Evolutionary conservation across 495 filamentous ascomycete genomes (phyloP).

Genomic region (Daldinia concentrica): DNA sequence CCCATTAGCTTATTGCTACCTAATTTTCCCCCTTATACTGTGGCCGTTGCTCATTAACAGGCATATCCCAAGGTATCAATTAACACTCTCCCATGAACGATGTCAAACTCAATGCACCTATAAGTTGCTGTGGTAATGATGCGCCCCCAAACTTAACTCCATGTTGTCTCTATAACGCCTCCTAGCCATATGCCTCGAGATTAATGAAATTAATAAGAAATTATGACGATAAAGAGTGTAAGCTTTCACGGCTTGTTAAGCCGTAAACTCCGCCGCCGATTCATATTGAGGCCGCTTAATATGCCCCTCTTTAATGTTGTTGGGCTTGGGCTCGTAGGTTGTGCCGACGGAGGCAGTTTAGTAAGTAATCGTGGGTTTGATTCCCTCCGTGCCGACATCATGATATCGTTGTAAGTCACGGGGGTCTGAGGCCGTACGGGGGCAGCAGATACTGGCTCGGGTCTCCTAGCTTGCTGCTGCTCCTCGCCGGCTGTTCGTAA

Average conservation of each 20-base stretch:
- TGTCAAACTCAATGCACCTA: slow-evolving; percentile 23
- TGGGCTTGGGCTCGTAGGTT: slow-evolving; percentile 43
- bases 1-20: slow-evolving; percentile 20
- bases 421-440: slow-evolving; percentile 46
- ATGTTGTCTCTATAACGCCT: slow-evolving; percentile 22
- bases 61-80: slow-evolving; percentile 36
- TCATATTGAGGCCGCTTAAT: slow-evolving; percentile 52
- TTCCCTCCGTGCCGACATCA: slow-evolving; percentile 50
- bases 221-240: slow-evolving; percentile 2
- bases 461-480: slow-evolving; percentile 16
- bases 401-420: slow-evolving; percentile 53
- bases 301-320: slow-evolving; percentile 49
- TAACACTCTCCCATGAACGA: neutral
- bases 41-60: slow-evolving; percentile 35
- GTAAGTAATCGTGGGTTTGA: slow-evolving; percentile 43
- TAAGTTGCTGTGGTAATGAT: slow-evolving; percentile 17
- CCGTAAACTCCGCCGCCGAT: slow-evolving; percentile 50
- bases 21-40: neutral
- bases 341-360: slow-evolving; percentile 33
- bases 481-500: slow-evolving; percentile 27
- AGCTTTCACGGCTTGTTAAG: slow-evolving; percentile 43
- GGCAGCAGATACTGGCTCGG: slow-evolving; percentile 23
- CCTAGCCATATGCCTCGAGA: slow-evolving; percentile 5
- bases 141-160: slow-evolving; percentile 31
- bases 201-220: slow-evolving; percentile 19